These are phyloP conservation scores for Asterophora lycoperdoides DNA, from an alignment of 768 basidiomycete species.

Conservation along the genomic window DNA sequence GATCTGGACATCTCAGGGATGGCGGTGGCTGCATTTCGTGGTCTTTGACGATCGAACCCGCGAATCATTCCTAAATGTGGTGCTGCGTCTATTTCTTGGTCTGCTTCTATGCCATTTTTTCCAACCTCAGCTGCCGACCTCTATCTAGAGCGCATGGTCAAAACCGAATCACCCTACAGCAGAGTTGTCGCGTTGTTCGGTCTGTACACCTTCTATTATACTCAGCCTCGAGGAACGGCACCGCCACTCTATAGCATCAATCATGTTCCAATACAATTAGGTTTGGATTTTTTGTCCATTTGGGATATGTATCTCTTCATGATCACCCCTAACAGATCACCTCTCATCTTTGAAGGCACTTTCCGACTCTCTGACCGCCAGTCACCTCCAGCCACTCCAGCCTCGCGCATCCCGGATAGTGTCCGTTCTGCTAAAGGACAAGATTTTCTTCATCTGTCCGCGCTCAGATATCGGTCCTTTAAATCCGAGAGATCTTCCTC, in stretches of 20 bases:
- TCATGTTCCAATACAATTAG: conserved; percentile 60
- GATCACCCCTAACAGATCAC: conserved; percentile 42
- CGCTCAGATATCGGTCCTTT: conserved; percentile 42
- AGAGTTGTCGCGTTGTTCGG: conserved; percentile 62
- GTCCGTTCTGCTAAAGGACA: conserved; percentile 40
- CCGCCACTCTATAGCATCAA: conserved; percentile 46
- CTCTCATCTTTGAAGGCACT: conserved; percentile 46
- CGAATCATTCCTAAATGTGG: conserved; percentile 55
- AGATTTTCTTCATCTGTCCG: conserved; percentile 61
- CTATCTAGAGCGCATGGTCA: conserved; percentile 47
- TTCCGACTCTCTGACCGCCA: conserved; percentile 39
- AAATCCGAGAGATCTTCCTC: conserved; percentile 64
- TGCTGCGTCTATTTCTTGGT: conserved; percentile 68
- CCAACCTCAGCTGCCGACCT: conserved; percentile 1
- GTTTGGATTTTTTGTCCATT: conserved; percentile 30
- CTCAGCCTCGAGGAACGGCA: conserved; percentile 56
- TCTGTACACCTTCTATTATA: conserved; percentile 63
- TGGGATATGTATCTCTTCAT: not conserved
- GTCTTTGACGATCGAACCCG: conserved; percentile 66
- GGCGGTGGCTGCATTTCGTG: conserved; percentile 74
- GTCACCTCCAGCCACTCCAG: conserved; percentile 41
- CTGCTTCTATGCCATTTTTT: conserved; percentile 15
- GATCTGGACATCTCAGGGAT: conserved; percentile 63
- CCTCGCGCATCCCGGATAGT: conserved; percentile 49
- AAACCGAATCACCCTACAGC: conserved; percentile 48